A percentile compares a stretch with the other conserved stretches of the same genome.
phyloP scores from a whole-genome alignment of 176 grass and related monocot species.

The barley (Hordeum vulgare) region DNA sequence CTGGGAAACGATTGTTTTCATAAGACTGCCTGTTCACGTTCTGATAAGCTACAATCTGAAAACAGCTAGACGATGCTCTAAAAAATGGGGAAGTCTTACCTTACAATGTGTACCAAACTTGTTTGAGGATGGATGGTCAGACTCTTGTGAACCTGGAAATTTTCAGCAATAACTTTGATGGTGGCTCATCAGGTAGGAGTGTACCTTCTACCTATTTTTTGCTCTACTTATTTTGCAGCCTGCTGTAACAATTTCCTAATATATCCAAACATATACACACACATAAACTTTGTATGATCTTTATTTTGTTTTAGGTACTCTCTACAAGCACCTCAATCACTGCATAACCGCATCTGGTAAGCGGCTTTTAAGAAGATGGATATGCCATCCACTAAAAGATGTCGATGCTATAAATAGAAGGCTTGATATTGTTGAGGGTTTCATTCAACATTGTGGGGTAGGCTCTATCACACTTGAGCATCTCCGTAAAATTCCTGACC shows the following conservation, averaged over 20 bases:
- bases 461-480: constrained; percentile 41
- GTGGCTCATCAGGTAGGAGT: constrained; percentile 61
- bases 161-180: constrained; percentile 81
- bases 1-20: neutral
- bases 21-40: neutral
- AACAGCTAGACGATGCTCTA: constrained; percentile 72
- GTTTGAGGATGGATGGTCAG: constrained; percentile 93
- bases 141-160: constrained; percentile 97
- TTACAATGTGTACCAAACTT: constrained; percentile 83
- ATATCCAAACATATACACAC: neutral
- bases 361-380: constrained; percentile 83
- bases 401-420: constrained; percentile 62
- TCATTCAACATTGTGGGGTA: constrained; percentile 61
- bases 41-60: constrained; percentile 34
- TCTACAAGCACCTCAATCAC: constrained; percentile 90
- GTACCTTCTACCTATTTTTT: neutral
- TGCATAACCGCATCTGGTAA: constrained; percentile 84
- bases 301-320: constrained; percentile 53
- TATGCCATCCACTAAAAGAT: constrained; percentile 83
- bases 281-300: neutral
- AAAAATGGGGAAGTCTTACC: constrained; percentile 82
- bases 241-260: neutral
- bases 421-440: constrained; percentile 74
- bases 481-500: constrained; percentile 68
- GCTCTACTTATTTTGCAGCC: neutral